Evolutionary conservation across 2,329 filamentous ascomycete species (phyloP).

Genomic region (Helicocarpus griseus): DNA sequence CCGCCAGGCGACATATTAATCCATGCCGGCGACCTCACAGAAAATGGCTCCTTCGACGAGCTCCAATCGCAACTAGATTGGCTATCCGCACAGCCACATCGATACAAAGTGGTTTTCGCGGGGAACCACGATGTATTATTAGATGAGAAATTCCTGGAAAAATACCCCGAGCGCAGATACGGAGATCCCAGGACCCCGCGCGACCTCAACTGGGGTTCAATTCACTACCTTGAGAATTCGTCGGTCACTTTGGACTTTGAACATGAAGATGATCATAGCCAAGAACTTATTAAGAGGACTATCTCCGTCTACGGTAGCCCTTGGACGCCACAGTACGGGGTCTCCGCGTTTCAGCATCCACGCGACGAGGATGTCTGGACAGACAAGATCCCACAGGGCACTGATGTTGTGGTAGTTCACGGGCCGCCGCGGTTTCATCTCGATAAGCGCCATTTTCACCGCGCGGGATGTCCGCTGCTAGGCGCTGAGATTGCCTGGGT

Average conservation of each 20-base stretch:
- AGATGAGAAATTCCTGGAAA: constrained; percentile 11
- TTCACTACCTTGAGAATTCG: constrained; percentile 14
- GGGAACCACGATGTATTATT: constrained; percentile 38
- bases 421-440: constrained; percentile 15
- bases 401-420: constrained; percentile 18
- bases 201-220: constrained; percentile 14
- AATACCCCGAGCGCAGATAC: constrained; percentile 9
- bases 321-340: constrained; percentile 14
- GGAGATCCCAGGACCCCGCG: constrained; percentile 6
- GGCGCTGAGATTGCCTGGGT: constrained; percentile 14
- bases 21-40: constrained; percentile 42
- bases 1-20: constrained; percentile 38
- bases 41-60: constrained; percentile 35
- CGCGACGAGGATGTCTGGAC: constrained; percentile 15
- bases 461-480: constrained; percentile 15
- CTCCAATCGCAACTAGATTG: constrained; percentile 33
- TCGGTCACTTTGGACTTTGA: constrained; percentile 10
- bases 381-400: constrained; percentile 11
- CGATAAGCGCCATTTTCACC: constrained; percentile 12
- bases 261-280: neutral
- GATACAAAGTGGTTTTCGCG: constrained; percentile 37
- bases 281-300: constrained; percentile 1
- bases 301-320: constrained; percentile 16
- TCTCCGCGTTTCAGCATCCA: constrained; percentile 17
- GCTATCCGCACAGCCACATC: constrained; percentile 32